phyloP scores from a whole-genome alignment of 768 basidiomycete species.

The Naganishia friedmannii region DNA sequence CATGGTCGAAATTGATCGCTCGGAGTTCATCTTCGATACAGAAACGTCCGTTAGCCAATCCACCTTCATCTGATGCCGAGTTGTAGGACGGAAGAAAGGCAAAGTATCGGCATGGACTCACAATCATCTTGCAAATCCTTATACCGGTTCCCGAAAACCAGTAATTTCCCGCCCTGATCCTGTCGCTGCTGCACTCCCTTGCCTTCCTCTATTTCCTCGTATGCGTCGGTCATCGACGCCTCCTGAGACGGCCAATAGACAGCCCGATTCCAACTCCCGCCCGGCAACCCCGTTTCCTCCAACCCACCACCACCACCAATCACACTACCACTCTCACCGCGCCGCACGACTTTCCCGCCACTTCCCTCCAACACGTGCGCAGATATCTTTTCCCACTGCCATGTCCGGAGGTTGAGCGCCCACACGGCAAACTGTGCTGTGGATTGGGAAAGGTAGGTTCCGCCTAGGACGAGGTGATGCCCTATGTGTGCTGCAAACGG shows the following conservation, averaged over 20 bases:
- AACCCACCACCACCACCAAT: not conserved
- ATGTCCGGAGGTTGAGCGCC: conserved; percentile 73
- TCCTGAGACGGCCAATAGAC: conserved; percentile 63
- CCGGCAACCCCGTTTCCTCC: conserved; percentile 58
- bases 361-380: conserved; percentile 43
- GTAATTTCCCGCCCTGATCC: conserved; percentile 72
- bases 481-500: conserved; percentile 91
- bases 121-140: conserved; percentile 46
- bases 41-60: too few relatives aligned
- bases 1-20: conserved; percentile 61
- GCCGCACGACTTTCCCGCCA: conserved; percentile 80
- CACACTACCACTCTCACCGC: conserved; percentile 39
- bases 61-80: not conserved
- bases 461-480: conserved; percentile 79
- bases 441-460: conserved; percentile 89
- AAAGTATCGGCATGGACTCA: conserved; percentile 9
- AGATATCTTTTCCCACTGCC: conserved; percentile 43
- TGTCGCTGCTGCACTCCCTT: not conserved
- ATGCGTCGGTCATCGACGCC: not conserved
- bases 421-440: conserved; percentile 95
- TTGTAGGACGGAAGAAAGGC: not conserved
- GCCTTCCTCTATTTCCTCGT: too few relatives aligned
- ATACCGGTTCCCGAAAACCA: conserved; percentile 82
- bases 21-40: conserved; percentile 39
- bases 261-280: conserved; percentile 92